phyloP scores from a whole-genome alignment of 1,284 basidiomycete genomes.

The Tilletia caries region DNA sequence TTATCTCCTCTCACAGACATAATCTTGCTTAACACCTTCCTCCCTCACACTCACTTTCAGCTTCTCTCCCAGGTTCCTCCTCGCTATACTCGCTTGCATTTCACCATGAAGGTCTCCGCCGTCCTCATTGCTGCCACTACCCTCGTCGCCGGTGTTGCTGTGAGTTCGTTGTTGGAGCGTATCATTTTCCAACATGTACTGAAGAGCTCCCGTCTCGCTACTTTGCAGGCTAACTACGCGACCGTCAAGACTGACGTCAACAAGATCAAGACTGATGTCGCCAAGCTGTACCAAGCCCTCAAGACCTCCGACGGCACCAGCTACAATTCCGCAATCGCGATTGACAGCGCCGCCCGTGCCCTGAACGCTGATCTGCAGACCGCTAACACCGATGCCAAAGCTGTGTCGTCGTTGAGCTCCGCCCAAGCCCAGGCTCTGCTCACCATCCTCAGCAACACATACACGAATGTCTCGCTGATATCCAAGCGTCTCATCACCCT shows the following conservation, averaged over 20 bases:
- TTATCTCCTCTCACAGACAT: too few species aligned
- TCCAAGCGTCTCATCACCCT: conserved; percentile 15
- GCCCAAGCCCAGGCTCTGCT: conserved; percentile 16
- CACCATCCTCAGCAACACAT: conserved; percentile 8
- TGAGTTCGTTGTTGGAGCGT: not conserved
- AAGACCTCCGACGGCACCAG: not conserved
- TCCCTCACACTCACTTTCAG: not conserved
- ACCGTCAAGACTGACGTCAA: conserved; percentile 20
- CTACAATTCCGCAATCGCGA: conserved; percentile 10
- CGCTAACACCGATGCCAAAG: conserved; percentile 15
- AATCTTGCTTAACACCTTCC: not conserved
- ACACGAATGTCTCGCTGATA: conserved; percentile 10
- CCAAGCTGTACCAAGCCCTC: conserved; percentile 11
- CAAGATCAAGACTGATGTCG: conserved; percentile 14
- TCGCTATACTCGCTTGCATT: not conserved
- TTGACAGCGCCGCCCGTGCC: conserved; percentile 10
- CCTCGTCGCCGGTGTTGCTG: not conserved
- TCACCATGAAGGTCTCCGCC: not conserved
- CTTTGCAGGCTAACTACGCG: conserved; percentile 14
- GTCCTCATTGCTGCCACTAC: not conserved
- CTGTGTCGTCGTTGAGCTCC: conserved; percentile 14
- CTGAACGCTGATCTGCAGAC: conserved; percentile 13
- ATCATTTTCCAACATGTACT: conserved; percentile 2
- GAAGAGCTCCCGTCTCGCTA: not conserved
- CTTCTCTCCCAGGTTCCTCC: not conserved